These are phyloP conservation scores for Crucihimalaya himalaica DNA, from an alignment of 345 rosid genomes.

Conservation along the genomic window DNA sequence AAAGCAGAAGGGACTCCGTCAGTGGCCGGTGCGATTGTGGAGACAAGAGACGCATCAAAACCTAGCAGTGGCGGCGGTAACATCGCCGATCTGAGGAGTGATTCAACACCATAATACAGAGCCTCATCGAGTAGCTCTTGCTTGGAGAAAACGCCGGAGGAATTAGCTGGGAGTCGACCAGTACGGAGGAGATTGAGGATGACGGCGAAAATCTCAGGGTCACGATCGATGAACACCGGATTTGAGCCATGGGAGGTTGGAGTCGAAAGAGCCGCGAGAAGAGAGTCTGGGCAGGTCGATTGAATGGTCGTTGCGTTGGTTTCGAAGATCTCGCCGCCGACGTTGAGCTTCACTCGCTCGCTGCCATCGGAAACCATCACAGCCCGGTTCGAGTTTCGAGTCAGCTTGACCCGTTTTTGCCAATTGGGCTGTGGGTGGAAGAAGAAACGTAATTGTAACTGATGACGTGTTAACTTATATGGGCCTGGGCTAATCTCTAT, in stretches of 20 bases:
- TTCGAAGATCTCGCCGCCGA: constrained; percentile 82
- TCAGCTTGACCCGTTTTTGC: background rate
- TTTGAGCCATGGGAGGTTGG: constrained; percentile 42
- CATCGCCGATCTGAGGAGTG: constrained; percentile 60
- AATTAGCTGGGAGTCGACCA: constrained; percentile 62
- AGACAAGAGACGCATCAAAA: constrained; percentile 67
- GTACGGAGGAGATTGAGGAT: constrained; percentile 84
- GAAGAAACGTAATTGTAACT: background rate
- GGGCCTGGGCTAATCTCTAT: background rate
- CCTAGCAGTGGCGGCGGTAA: constrained; percentile 69
- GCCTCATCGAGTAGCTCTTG: constrained; percentile 94
- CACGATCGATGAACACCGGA: constrained; percentile 89
- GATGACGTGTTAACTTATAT: constrained; percentile 1
- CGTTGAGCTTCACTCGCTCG: constrained; percentile 77
- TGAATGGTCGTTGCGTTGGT: constrained; percentile 77
- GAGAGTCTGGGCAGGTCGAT: constrained; percentile 79
- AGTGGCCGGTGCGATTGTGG: constrained; percentile 66
- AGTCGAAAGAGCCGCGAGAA: constrained; percentile 68
- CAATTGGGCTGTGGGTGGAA: constrained; percentile 13
- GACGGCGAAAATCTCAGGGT: constrained; percentile 85
- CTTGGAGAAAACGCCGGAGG: constrained; percentile 57
- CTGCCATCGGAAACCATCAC: constrained; percentile 23
- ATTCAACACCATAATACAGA: constrained; percentile 77
- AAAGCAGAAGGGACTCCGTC: constrained; percentile 71
- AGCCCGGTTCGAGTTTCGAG: constrained; percentile 9